Evolutionary conservation across 2,329 filamentous ascomycete species (phyloP), one percentile per base, ranked within the genome.

Genomic region (Fusarium albidum): DNA sequence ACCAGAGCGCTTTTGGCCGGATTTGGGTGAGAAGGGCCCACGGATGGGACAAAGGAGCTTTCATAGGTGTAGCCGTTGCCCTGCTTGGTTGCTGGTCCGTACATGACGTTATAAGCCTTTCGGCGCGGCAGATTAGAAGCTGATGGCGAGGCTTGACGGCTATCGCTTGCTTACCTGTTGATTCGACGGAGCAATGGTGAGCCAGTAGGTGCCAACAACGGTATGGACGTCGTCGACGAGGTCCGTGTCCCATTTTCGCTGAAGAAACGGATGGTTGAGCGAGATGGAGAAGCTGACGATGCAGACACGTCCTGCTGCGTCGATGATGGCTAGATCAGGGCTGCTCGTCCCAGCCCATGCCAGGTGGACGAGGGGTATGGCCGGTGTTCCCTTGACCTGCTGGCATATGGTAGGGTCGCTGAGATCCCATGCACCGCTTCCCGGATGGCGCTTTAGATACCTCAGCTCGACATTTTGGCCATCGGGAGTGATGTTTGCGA

Each of bases 121-220:
- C 44, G n/a, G n/a, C 26, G 42, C 29, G 11, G 17, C 1, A 29
- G 28, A 26, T 55, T 13, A 48, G 33, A 21, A 47, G 8, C 31
- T 7, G 13, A 11, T 4, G 3, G 2, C 3, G 9, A 41, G n/a
- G 13, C 2, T 34, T 4, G 9, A 10, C 11, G 21, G 17, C 7
- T 6, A 56, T 25, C 7, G 27, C 59, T 49, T 52, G 27, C 59
- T 49, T 52, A 73, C 71, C 67, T 78, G 73, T 63, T 75, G 73
- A 64, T 69, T 70, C n/a, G 69, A 67, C 4, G 82, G 79, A 25
- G 82, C 76, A 18, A 87, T 78, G n/a, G 81, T 78, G 48, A 98
- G 78, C 95, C 95, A 99, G 73, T 91, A 89, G 70, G 92, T 83
- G 4, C 94, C 95, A 7, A 96, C 91, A 6, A 96, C 79, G 42